These are phyloP conservation scores for Aspergillus ostianus DNA, from an alignment of 495 filamentous ascomycete genomes.

Conservation along the genomic window DNA sequence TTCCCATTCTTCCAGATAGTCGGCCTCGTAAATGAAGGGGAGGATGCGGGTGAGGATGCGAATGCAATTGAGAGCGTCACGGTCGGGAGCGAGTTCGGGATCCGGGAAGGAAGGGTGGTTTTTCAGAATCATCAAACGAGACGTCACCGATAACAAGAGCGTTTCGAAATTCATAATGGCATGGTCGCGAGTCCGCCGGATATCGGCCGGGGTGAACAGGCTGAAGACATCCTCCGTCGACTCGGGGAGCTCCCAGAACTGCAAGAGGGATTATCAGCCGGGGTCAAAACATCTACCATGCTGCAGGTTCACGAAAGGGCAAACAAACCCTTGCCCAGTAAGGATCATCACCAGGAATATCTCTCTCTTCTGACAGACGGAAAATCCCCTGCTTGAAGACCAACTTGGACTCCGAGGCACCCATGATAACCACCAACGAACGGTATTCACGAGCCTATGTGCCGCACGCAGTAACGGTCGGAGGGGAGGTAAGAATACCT, in stretches of 20 bases:
- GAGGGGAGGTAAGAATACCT: not conserved
- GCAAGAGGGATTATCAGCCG: slow-evolving; percentile 15
- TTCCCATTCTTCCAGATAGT: slow-evolving; percentile 84
- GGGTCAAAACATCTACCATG: slow-evolving; percentile 1
- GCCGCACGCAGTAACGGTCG: slow-evolving; percentile 29
- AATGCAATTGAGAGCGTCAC: slow-evolving; percentile 90
- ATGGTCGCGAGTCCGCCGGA: slow-evolving; percentile 84
- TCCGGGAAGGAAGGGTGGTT: slow-evolving; percentile 91
- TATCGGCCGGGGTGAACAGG: slow-evolving; percentile 90
- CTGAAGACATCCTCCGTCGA: slow-evolving; percentile 95
- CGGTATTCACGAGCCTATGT: slow-evolving; percentile 19
- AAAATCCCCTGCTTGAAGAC: slow-evolving; percentile 99
- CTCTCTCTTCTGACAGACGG: slow-evolving; percentile 83
- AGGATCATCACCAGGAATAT: slow-evolving; percentile 82
- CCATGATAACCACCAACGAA: slow-evolving; percentile 59
- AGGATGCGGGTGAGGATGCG: slow-evolving; percentile 87
- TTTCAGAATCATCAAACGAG: slow-evolving; percentile 75
- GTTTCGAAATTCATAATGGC: slow-evolving; percentile 90
- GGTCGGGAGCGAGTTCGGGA: slow-evolving; percentile 81
- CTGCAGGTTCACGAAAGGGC: slow-evolving; percentile 1
- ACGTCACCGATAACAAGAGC: slow-evolving; percentile 76
- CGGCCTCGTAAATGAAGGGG: slow-evolving; percentile 90
- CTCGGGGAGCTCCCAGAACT: slow-evolving; percentile 99
- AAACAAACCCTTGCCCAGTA: slow-evolving; percentile 84
- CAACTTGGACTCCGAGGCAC: slow-evolving; percentile 98